phyloP scores from a whole-genome alignment of 2,329 filamentous ascomycete species.

The Venturiaceae sp. region DNA sequence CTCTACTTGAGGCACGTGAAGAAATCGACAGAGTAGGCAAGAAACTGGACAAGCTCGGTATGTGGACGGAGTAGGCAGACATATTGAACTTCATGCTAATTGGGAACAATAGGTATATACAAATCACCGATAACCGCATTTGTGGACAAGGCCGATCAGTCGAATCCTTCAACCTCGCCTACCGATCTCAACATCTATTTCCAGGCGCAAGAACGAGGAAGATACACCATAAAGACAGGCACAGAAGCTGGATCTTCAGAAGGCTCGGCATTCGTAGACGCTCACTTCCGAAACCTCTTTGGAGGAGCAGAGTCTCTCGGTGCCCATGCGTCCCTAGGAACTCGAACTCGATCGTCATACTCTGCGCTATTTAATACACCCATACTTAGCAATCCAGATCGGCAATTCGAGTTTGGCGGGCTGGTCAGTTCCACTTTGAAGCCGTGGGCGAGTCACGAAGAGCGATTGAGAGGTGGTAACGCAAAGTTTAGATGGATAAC shows the following conservation, averaged over 20 bases:
- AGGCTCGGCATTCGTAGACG: slow-evolving; percentile 83
- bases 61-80: not conserved
- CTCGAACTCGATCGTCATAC: slow-evolving; percentile 84
- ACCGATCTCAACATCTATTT: slow-evolving; percentile 77
- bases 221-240: slow-evolving; percentile 83
- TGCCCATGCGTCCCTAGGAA: slow-evolving; percentile 79
- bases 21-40: slow-evolving; percentile 61
- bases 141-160: slow-evolving; percentile 63
- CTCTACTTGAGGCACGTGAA: slow-evolving; percentile 66
- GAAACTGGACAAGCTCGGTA: slow-evolving; percentile 75
- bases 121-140: slow-evolving; percentile 73
- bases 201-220: slow-evolving; percentile 67
- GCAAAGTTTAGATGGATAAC: slow-evolving; percentile 69
- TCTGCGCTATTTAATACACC: slow-evolving; percentile 78
- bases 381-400: slow-evolving; percentile 72
- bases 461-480: slow-evolving; percentile 69
- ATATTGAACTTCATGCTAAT: not conserved
- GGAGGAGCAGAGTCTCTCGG: slow-evolving; percentile 87
- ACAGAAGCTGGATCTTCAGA: slow-evolving; percentile 92
- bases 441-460: slow-evolving; percentile 88
- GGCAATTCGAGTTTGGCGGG: slow-evolving; percentile 68
- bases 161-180: slow-evolving; percentile 58
- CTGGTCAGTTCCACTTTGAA: slow-evolving; percentile 80
- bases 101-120: slow-evolving; percentile 61
- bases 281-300: slow-evolving; percentile 83